Conservation (phyloP, 2,329 filamentous ascomycete genomes). For the Neodidymelliopsis sp. region DNA sequence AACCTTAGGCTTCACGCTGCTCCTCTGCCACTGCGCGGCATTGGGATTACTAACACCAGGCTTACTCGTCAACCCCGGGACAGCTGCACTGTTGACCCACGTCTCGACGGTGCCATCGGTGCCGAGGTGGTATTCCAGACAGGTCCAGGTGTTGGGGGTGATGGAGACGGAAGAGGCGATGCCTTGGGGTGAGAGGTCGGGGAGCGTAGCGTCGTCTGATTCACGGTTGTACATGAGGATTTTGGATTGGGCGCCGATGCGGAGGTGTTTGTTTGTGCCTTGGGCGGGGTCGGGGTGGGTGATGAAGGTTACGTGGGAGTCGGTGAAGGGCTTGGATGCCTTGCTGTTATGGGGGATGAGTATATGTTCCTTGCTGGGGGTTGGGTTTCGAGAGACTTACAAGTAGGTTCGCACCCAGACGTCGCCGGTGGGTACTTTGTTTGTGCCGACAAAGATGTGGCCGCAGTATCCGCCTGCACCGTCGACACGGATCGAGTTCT, state of each 20-base stretch:
- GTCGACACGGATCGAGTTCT: slow-evolving; percentile 79
- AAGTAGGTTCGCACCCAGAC: slow-evolving; percentile 64
- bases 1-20: slow-evolving; percentile 60
- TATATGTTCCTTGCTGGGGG: not conserved
- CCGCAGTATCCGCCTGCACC: slow-evolving; percentile 64
- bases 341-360: slow-evolving; percentile 53
- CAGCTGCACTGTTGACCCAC: slow-evolving; percentile 63
- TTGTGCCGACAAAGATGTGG: slow-evolving; percentile 69
- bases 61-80: slow-evolving; percentile 61
- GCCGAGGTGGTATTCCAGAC: slow-evolving; percentile 68
- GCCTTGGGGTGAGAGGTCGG: slow-evolving; percentile 66
- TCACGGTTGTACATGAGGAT: slow-evolving; percentile 73
- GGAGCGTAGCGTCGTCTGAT: slow-evolving; percentile 67
- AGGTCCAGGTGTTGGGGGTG: slow-evolving; percentile 62
- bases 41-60: slow-evolving; percentile 60
- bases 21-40: slow-evolving; percentile 61
- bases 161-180: slow-evolving; percentile 63
- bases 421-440: slow-evolving; percentile 62
- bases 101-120: slow-evolving; percentile 67
- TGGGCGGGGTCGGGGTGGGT: slow-evolving; percentile 68
- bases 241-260: slow-evolving; percentile 66
- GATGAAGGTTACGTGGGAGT: slow-evolving; percentile 68
- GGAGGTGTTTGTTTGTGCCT: slow-evolving; percentile 65
- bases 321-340: slow-evolving; percentile 64
- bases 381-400: slow-evolving; percentile 53